Percentiles rank a stretch among this genome's conserved stretches.
Conservation (phyloP, 2,329 filamentous ascomycete species). For the Fusarium secorum region DNA sequence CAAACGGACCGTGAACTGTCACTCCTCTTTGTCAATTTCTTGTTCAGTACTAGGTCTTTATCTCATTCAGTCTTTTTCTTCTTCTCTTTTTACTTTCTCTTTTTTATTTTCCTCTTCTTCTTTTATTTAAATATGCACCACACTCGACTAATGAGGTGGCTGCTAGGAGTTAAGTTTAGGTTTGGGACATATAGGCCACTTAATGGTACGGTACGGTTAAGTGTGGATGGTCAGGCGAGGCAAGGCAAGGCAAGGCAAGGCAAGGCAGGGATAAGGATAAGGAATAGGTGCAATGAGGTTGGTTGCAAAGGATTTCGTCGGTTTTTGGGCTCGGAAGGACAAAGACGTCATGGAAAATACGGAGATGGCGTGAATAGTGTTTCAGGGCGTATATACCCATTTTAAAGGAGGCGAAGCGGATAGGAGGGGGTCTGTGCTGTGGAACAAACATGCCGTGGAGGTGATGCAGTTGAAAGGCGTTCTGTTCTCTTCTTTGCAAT, state of each 20-base stretch:
- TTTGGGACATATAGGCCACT: slow-evolving; percentile 32
- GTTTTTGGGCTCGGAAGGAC: slow-evolving; percentile 16
- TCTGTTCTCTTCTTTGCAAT: neutral
- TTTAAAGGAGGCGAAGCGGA: slow-evolving; percentile 35
- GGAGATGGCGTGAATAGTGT: slow-evolving; percentile 29
- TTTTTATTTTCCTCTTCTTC: neutral
- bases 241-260: neutral
- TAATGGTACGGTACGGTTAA: slow-evolving; percentile 28
- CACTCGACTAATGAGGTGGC: slow-evolving; percentile 1
- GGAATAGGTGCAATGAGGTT: slow-evolving; percentile 14
- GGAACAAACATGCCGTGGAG: neutral
- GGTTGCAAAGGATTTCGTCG: slow-evolving; percentile 4
- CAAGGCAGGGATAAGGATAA: neutral
- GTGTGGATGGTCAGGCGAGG: neutral
- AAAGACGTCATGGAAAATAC: slow-evolving; percentile 3
- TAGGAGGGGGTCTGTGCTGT: slow-evolving; percentile 5
- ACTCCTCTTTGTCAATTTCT: slow-evolving; percentile 15
- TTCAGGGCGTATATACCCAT: slow-evolving; percentile 47
- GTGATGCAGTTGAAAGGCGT: neutral
- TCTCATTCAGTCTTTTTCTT: neutral
- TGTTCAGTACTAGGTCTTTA: slow-evolving; percentile 12
- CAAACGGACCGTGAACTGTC: slow-evolving; percentile 14
- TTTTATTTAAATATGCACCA: slow-evolving; percentile 9
- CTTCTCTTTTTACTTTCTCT: neutral
- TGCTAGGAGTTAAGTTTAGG: slow-evolving; percentile 28